Percentiles rank a stretch among this genome's conserved stretches.
Conservation (phyloP, 495 filamentous ascomycete genomes). For the Penicillium paradoxum region DNA sequence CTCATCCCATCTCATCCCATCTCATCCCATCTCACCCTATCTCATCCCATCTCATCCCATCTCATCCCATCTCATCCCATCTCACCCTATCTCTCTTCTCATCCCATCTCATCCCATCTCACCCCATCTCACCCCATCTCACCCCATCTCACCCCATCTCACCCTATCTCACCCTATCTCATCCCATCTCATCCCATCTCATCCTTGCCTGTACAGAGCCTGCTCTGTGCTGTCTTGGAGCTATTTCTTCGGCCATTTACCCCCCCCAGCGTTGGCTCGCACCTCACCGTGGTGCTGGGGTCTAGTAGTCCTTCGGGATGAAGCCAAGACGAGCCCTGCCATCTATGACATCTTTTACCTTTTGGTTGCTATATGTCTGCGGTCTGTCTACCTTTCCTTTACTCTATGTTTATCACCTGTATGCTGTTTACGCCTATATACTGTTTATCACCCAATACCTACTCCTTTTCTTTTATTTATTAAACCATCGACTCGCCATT, state of each 20-base stretch:
- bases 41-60: neutral
- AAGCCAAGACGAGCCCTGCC: conserved; percentile 3
- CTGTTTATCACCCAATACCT: neutral
- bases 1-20: neutral
- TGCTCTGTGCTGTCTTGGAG: neutral
- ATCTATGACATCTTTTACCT: neutral
- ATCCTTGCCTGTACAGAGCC: neutral
- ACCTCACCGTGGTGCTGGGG: conserved; percentile 14
- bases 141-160: neutral
- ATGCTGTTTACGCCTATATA: neutral
- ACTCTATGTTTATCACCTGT: too few species aligned
- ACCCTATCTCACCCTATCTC: neutral
- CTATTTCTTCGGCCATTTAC: conserved; percentile 4
- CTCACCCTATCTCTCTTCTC: neutral
- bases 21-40: neutral
- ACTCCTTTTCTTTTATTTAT: neutral
- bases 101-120: neutral
- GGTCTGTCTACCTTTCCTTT: neutral
- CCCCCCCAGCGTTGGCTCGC: conserved; percentile 11
- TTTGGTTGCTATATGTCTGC: neutral
- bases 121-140: neutral
- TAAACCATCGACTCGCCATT: neutral
- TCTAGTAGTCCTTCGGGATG: conserved; percentile 7
- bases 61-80: neutral
- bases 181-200: neutral